phyloP scores from a whole-genome alignment of 345 rosid species.

The Citropsis articulata region DNA sequence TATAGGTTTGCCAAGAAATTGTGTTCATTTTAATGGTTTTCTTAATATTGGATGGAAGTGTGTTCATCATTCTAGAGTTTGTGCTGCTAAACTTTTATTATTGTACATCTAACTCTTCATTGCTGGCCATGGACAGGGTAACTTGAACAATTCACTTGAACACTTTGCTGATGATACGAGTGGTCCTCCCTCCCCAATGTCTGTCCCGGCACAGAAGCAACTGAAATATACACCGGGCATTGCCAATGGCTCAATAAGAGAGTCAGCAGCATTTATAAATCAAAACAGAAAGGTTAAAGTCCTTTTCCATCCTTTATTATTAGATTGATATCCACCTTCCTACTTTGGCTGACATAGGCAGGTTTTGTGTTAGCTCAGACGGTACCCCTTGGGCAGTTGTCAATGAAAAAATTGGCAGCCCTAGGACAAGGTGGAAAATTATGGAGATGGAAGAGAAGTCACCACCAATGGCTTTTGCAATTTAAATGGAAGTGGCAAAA shows the following conservation, averaged over 20 bases:
- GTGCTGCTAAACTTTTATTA: not conserved
- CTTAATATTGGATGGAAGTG: not conserved
- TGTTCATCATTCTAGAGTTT: not conserved
- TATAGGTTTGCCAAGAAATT: not conserved
- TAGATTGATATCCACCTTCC: conserved; percentile 1
- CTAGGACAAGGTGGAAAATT: conserved; percentile 80
- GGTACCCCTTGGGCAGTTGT: conserved; percentile 79
- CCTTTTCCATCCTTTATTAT: conserved; percentile 8
- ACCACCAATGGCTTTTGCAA: conserved; percentile 95
- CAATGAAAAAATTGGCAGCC: conserved; percentile 65
- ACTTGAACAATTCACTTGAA: conserved; percentile 58
- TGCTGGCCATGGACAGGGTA: conserved; percentile 43
- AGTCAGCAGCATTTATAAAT: conserved; percentile 60
- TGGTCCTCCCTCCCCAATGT: conserved; percentile 62
- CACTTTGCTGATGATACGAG: conserved; percentile 56
- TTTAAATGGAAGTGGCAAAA: conserved; percentile 99
- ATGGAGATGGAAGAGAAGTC: conserved; percentile 99
- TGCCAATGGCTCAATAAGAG: conserved; percentile 64
- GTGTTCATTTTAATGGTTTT: not conserved
- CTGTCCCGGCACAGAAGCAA: conserved; percentile 90
- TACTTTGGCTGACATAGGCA: conserved; percentile 14
- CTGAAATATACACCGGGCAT: conserved; percentile 86
- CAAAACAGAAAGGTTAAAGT: conserved; percentile 61
- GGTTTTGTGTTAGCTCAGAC: conserved; percentile 48
- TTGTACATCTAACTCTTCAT: conserved; percentile 13